phyloP scores from a whole-genome alignment of 352 stramenopile species.

The Phytophthora litchii region DNA sequence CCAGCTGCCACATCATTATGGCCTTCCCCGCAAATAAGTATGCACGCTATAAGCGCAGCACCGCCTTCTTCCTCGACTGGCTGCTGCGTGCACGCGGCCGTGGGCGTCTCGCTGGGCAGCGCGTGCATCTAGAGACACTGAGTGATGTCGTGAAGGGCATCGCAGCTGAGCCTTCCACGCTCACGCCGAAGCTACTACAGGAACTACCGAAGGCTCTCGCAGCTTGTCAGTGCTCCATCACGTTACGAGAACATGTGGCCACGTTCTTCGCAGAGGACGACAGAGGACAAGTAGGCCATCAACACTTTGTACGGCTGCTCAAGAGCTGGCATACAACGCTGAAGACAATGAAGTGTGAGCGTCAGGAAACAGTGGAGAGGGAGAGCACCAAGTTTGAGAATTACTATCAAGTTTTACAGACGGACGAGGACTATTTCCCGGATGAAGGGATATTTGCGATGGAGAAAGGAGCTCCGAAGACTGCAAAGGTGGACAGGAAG shows the following conservation, averaged over 20 bases:
- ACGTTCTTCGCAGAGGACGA: slow-evolving; percentile 21
- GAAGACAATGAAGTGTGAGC: background rate
- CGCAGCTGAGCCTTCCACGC: slow-evolving; percentile 5
- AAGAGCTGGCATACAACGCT: slow-evolving; percentile 18
- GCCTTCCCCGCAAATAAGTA: slow-evolving; percentile 15
- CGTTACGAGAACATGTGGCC: slow-evolving; percentile 23
- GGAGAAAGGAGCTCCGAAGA: slow-evolving; percentile 1
- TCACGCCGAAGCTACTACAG: slow-evolving; percentile 25
- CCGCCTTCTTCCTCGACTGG: slow-evolving; percentile 24
- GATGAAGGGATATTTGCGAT: slow-evolving; percentile 2
- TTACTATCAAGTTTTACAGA: slow-evolving; percentile 33
- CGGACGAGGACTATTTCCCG: slow-evolving; percentile 32
- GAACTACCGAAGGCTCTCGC: slow-evolving; percentile 28
- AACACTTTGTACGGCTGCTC: slow-evolving; percentile 19
- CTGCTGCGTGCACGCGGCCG: slow-evolving; percentile 13
- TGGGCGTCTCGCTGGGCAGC: background rate
- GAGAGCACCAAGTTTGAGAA: slow-evolving; percentile 21
- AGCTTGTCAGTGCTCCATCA: slow-evolving; percentile 27
- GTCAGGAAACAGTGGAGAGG: background rate
- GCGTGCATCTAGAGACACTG: slow-evolving; percentile 7
- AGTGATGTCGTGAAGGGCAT: slow-evolving; percentile 13
- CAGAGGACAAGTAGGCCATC: slow-evolving; percentile 5
- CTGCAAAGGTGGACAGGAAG: slow-evolving; percentile 5
- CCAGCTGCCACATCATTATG: background rate
- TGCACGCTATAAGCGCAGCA: slow-evolving; percentile 19